Conservation (phyloP, 495 filamentous ascomycete genomes). For the Trichoderma reesei region DNA sequence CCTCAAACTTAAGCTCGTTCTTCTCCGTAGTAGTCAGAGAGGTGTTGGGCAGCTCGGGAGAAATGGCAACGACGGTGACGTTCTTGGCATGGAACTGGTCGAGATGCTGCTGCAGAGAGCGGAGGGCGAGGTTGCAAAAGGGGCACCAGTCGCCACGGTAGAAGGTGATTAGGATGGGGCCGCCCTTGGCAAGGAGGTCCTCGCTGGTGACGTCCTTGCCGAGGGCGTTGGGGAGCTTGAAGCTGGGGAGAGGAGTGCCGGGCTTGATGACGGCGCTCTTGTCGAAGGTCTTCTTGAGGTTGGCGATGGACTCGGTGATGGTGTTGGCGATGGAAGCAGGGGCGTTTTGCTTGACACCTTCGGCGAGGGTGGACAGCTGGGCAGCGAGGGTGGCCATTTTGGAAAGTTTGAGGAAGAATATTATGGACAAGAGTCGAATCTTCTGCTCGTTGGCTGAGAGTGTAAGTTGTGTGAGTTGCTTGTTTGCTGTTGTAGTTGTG, state of each 20-base stretch:
- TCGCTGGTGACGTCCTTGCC: constrained; percentile 21
- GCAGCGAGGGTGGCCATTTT: not conserved
- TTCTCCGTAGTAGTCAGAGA: constrained; percentile 25
- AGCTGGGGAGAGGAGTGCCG: constrained; percentile 23
- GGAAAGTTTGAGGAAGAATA: not conserved
- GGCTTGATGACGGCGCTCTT: constrained; percentile 17
- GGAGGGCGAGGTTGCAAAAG: constrained; percentile 30
- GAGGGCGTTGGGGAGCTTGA: constrained; percentile 22
- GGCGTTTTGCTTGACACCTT: not conserved
- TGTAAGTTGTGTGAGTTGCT: not conserved
- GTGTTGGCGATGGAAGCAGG: not conserved
- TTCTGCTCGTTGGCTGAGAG: not conserved
- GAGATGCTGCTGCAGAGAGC: constrained; percentile 22
- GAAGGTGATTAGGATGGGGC: constrained; percentile 32
- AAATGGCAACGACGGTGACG: constrained; percentile 31
- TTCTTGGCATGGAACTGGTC: constrained; percentile 24
- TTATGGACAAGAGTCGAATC: not conserved
- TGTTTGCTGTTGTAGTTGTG: not conserved
- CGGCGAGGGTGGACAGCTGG: not conserved
- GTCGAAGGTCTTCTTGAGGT: not conserved
- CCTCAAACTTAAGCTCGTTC: constrained; percentile 26
- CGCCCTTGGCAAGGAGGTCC: constrained; percentile 25
- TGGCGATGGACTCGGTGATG: not conserved
- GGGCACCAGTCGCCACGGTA: constrained; percentile 38
- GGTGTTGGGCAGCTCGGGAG: constrained; percentile 28